Percentiles rank a stretch among this genome's conserved stretches.
phyloP scores from a whole-genome alignment of 805 yeast genomes.

The Monosporozyma yasuniensis region DNA sequence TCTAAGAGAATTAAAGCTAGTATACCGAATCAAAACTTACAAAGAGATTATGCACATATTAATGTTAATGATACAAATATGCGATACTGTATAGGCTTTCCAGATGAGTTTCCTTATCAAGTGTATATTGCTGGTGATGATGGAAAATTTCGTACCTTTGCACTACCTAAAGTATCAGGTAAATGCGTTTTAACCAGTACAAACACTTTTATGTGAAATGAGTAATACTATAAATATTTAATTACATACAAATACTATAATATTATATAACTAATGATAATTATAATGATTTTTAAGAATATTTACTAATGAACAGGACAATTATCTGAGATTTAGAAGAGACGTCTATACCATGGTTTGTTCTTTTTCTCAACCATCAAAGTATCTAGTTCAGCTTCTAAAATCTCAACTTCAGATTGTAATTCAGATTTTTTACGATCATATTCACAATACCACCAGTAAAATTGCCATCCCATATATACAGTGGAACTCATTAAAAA shows the following conservation, averaged over 20 bases:
- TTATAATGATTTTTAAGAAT: neutral
- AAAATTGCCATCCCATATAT: constrained; percentile 20
- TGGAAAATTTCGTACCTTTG: constrained; percentile 21
- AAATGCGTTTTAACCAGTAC: constrained; percentile 25
- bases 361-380: neutral
- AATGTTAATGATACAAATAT: constrained; percentile 14
- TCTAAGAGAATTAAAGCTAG: constrained; percentile 22
- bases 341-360: constrained; percentile 3
- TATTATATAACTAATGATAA: neutral
- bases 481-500: constrained; percentile 26
- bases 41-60: constrained; percentile 26
- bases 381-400: constrained; percentile 16
- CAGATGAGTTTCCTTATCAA: constrained; percentile 26
- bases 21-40: constrained; percentile 24
- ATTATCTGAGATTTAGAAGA: neutral
- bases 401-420: constrained; percentile 9
- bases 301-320: neutral
- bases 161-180: constrained; percentile 22
- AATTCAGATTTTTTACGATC: constrained; percentile 21
- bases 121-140: constrained; percentile 25
- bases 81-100: constrained; percentile 23
- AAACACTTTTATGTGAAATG: constrained; percentile 5
- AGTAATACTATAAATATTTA: too few species aligned
- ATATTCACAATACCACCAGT: constrained; percentile 27
- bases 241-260: neutral